These are phyloP conservation scores for Ophiostoma himal-ulmi DNA, from an alignment of 2,329 filamentous ascomycete species.

Conservation along the genomic window DNA sequence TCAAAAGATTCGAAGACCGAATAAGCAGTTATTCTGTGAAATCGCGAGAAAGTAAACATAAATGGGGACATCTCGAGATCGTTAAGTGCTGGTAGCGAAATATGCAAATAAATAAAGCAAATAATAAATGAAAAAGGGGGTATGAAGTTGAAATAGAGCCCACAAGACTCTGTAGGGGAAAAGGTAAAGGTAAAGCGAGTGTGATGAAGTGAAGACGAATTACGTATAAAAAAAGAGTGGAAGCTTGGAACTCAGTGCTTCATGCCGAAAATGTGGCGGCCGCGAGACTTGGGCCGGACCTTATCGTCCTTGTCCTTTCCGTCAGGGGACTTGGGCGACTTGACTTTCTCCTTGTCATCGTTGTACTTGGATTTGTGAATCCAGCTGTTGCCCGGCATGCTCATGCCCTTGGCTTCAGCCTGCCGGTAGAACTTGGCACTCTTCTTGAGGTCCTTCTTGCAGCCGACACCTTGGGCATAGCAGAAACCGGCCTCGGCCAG, in stretches of 20 bases:
- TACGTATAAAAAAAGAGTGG: slow-evolving; percentile 15
- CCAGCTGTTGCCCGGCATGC: slow-evolving; percentile 98
- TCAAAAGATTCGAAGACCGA: background rate
- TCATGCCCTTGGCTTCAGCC: slow-evolving; percentile 90
- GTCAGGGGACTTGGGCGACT: slow-evolving; percentile 31
- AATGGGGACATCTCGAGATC: slow-evolving; percentile 4
- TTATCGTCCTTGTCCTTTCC: slow-evolving; percentile 61
- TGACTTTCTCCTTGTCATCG: slow-evolving; percentile 49
- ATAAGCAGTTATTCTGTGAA: background rate
- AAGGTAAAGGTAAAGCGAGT: background rate
- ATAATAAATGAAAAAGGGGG: background rate
- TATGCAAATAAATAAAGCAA: background rate
- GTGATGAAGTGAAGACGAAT: background rate
- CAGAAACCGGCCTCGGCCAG: slow-evolving; percentile 93
- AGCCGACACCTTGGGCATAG: slow-evolving; percentile 87
- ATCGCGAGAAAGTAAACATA: background rate
- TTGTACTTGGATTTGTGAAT: slow-evolving; percentile 96
- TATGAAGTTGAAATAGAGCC: background rate
- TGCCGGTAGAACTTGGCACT: slow-evolving; percentile 84
- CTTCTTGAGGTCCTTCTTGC: slow-evolving; percentile 93
- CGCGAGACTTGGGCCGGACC: slow-evolving; percentile 67
- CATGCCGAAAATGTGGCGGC: slow-evolving; percentile 62
- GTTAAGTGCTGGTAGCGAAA: background rate
- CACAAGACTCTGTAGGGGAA: background rate
- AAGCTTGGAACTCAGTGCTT: slow-evolving; percentile 24